These are phyloP conservation scores for Trichoderma asperellum DNA, from an alignment of 2,329 filamentous ascomycete species.

Conservation along the genomic window DNA sequence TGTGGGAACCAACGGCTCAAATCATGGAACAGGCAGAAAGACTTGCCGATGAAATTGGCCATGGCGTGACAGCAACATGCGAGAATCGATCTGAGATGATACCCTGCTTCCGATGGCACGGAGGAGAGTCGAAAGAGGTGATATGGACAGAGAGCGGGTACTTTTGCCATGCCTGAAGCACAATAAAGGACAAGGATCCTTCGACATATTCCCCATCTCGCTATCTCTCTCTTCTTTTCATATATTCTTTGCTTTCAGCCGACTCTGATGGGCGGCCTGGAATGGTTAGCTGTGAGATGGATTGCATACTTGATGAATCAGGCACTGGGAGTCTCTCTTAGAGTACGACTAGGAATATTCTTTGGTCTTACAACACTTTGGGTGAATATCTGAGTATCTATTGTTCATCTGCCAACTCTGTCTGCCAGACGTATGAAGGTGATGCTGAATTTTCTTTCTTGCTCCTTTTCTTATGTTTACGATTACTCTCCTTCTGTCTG, in stretches of 20 bases:
- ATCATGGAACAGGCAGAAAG: conserved; percentile 37
- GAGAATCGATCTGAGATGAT: conserved; percentile 41
- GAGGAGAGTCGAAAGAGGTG: conserved; percentile 34
- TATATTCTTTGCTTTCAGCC: not conserved
- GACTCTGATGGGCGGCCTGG: not conserved
- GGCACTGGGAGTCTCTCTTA: not conserved
- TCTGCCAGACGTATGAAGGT: not conserved
- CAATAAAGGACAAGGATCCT: too few relatives aligned
- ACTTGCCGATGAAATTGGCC: conserved; percentile 46
- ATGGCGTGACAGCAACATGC: conserved; percentile 37
- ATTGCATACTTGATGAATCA: not conserved
- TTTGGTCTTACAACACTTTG: not conserved
- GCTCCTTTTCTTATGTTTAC: not conserved
- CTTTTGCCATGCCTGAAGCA: conserved; percentile 34
- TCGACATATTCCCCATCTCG: not conserved
- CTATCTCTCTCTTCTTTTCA: not conserved
- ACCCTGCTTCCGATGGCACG: conserved; percentile 44
- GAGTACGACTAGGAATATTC: not conserved
- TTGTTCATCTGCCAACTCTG: not conserved
- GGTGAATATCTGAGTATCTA: not conserved
- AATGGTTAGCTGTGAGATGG: not conserved
- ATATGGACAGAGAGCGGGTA: conserved; percentile 40
- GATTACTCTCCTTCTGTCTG: not conserved
- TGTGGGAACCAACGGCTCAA: conserved; percentile 45
- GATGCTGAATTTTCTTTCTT: not conserved